Evolutionary conservation across 768 basidiomycete genomes (phyloP), one percentile per base, ranked within the genome.

Genomic region (Boletus sp.): DNA sequence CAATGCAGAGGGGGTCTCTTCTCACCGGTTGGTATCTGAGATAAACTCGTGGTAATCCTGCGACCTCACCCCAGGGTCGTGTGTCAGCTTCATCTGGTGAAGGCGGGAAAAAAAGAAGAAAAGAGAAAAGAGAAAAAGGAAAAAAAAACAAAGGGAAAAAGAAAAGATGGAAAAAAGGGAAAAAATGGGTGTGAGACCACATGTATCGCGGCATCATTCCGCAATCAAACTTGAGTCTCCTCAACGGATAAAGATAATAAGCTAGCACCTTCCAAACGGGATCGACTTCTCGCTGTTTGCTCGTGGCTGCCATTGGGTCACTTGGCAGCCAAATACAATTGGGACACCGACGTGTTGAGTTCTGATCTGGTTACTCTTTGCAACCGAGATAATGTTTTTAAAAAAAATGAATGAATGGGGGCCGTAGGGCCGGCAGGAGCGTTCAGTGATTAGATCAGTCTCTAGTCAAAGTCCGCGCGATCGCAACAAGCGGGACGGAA

Each of bases 11-110:
- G 40, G 30, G 38, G 46, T 46, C 53, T 39, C 59, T 66, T 66
- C 62, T 55, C 63, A 64, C 55, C 39, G 40, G 50, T 51, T 54
- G 49, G 39, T 40, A 65, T 61, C 55, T 59, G 59, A 68, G 66
- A 69, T 67, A 66, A 59, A 63, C 62, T 64, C 65, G 66, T 68
- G 64, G 61, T 50, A 61, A 62, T 62, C 67, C 59, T 69, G 62
- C 55, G 54, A 59, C 63, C 62, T 56, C 53, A 50, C 60, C 44
- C 55, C 54, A 59, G 44, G 56, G 56, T 58, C 67, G 67, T 69
- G 62, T 59, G 62, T 54, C 55, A 53, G 21, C 40, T 9, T 17
- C 58, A 44, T 59, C 49, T 42, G 47, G 52, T 52, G 32, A 65
- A 52, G 40, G 47, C 50, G 30, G 44, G 46, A 32, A 51, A 52